These are phyloP conservation scores for Nicotiana knightiana DNA, from an alignment of 257 asterid species.

Conservation along the genomic window DNA sequence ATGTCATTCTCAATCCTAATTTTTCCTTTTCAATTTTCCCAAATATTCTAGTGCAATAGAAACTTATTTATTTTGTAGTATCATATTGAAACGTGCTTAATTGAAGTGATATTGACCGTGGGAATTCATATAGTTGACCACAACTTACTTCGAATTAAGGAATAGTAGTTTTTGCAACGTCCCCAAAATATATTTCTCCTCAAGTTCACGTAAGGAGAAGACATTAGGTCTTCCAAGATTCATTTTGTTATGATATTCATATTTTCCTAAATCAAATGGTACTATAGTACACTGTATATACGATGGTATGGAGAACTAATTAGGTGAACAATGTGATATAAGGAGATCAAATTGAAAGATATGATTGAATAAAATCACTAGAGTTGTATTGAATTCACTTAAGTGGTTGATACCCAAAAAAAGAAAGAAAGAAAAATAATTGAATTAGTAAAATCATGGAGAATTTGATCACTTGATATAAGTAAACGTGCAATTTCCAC, in stretches of 20 bases:
- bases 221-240: background rate
- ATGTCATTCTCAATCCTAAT: background rate
- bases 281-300: background rate
- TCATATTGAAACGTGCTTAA: background rate
- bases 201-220: background rate
- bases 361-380: background rate
- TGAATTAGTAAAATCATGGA: background rate
- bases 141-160: background rate
- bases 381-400: background rate
- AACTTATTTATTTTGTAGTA: background rate
- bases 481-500: conserved; percentile 13
- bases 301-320: background rate
- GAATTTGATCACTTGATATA: conserved; percentile 2
- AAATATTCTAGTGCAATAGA: background rate
- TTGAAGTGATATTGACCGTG: background rate
- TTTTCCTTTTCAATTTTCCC: no score
- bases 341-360: background rate
- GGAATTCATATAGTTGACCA: background rate
- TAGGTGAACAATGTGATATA: background rate
- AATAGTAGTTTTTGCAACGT: background rate
- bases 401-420: background rate
- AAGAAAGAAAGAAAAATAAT: no score
- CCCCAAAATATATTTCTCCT: background rate
- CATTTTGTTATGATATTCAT: background rate
- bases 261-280: background rate